Percentiles rank a stretch among this genome's conserved stretches.
Evolutionary conservation across 106 monocot genomes (phyloP).

Genomic region (Dactylorhiza incarnata): DNA sequence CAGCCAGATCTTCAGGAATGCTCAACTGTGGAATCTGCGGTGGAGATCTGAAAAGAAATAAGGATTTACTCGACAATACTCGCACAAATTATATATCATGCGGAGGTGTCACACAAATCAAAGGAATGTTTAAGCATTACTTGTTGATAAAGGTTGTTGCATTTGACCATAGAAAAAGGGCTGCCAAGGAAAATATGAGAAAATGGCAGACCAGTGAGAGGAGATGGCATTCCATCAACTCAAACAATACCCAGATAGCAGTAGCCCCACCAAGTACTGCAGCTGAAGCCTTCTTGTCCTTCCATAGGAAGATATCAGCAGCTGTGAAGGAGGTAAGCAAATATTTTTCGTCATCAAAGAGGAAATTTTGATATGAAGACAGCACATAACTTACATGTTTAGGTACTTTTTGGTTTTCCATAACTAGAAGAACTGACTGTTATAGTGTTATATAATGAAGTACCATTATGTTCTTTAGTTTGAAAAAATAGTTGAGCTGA

Average conservation of each 20-base stretch:
- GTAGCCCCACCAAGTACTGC: conserved; percentile 42
- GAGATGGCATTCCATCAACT: conserved; percentile 58
- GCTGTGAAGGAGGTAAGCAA: conserved; percentile 27
- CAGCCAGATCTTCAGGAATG: conserved; percentile 33
- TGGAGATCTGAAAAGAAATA: conserved; percentile 20
- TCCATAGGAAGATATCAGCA: conserved; percentile 66
- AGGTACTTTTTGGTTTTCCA: neutral
- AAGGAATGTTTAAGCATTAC: conserved; percentile 12
- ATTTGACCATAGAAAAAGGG: conserved; percentile 60
- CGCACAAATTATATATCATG: neutral
- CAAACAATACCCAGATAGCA: conserved; percentile 65
- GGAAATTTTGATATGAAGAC: neutral
- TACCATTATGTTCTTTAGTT: neutral
- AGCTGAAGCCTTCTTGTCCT: conserved; percentile 60
- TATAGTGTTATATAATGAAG: neutral
- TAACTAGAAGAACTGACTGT: neutral
- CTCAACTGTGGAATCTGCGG: conserved; percentile 38
- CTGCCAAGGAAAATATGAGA: conserved; percentile 29
- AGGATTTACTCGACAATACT: neutral
- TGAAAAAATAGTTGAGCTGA: neutral
- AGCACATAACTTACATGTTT: neutral
- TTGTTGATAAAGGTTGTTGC: conserved; percentile 52
- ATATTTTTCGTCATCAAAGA: neutral
- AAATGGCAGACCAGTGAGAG: conserved; percentile 44
- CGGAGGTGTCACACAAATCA: neutral